Percentiles rank a stretch among this genome's conserved stretches.
Conservation (phyloP, 768 basidiomycete genomes). For the Amanita pallidorosea region DNA sequence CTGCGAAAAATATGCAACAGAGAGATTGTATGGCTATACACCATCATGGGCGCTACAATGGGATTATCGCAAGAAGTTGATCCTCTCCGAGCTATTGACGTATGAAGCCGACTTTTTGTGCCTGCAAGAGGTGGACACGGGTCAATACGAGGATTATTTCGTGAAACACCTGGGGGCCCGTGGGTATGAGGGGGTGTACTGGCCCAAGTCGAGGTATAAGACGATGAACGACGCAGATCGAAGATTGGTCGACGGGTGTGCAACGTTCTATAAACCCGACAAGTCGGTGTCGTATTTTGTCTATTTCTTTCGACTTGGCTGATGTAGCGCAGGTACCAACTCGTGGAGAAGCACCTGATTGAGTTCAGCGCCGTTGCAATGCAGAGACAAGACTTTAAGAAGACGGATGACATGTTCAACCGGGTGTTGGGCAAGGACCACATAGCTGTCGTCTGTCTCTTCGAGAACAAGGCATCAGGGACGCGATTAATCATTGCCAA, state of each 20-base stretch:
- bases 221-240: slow-evolving; percentile 86
- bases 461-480: slow-evolving; percentile 83
- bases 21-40: slow-evolving; percentile 88
- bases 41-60: slow-evolving; percentile 95
- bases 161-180: slow-evolving; percentile 55
- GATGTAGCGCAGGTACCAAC: slow-evolving; percentile 53
- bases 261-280: slow-evolving; percentile 85
- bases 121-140: slow-evolving; percentile 90
- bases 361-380: slow-evolving; percentile 92
- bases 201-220: slow-evolving; percentile 87
- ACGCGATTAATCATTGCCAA: slow-evolving; percentile 85
- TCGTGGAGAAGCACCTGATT: slow-evolving; percentile 88
- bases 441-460: slow-evolving; percentile 76
- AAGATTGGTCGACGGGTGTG: slow-evolving; percentile 90
- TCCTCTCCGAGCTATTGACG: slow-evolving; percentile 73
- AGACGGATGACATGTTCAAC: slow-evolving; percentile 99
- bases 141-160: slow-evolving; percentile 90
- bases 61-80: slow-evolving; percentile 85
- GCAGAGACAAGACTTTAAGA: slow-evolving; percentile 89
- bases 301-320: slow-evolving; percentile 3
- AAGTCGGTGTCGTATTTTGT: slow-evolving; percentile 45
- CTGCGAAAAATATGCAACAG: slow-evolving; percentile 83
- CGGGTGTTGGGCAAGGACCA: slow-evolving; percentile 93
- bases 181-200: slow-evolving; percentile 87
- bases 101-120: slow-evolving; percentile 86